A percentile compares a stretch with the other conserved stretches of the same genome.
Conservation (phyloP, 2,329 filamentous ascomycete species). For the Talaromyces albobiverticillius region DNA sequence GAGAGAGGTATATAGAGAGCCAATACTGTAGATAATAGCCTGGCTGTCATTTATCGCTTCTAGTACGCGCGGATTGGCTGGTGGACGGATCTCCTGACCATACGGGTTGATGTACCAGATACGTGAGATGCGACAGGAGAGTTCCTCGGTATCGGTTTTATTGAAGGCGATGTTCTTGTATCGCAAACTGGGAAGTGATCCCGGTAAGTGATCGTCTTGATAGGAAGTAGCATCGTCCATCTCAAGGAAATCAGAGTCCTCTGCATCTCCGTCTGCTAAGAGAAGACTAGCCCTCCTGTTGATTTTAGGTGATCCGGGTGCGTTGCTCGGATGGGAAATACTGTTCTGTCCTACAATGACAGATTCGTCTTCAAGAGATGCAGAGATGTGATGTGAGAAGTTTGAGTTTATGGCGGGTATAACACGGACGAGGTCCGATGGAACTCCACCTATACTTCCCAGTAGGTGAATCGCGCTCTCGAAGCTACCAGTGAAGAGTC, state of each 20-base stretch:
- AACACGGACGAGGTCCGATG: slow-evolving; percentile 67
- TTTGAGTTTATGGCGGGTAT: slow-evolving; percentile 92
- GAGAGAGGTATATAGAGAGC: slow-evolving; percentile 88
- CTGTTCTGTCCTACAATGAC: slow-evolving; percentile 88
- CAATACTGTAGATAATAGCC: slow-evolving; percentile 84
- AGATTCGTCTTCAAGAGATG: slow-evolving; percentile 70
- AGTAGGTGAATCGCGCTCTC: slow-evolving; percentile 91
- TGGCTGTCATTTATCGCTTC: slow-evolving; percentile 63
- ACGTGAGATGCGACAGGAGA: slow-evolving; percentile 72
- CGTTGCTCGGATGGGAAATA: slow-evolving; percentile 74
- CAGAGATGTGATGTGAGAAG: slow-evolving; percentile 92
- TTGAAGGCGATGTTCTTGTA: slow-evolving; percentile 79
- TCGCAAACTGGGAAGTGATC: slow-evolving; percentile 74
- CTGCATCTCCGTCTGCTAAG: slow-evolving; percentile 28
- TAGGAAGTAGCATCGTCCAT: slow-evolving; percentile 34
- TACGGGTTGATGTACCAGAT: slow-evolving; percentile 99
- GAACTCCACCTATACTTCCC: slow-evolving; percentile 80
- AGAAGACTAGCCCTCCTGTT: slow-evolving; percentile 32
- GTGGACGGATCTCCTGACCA: slow-evolving; percentile 87
- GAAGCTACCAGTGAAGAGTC: slow-evolving; percentile 87
- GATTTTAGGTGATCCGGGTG: slow-evolving; percentile 31
- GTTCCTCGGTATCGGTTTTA: slow-evolving; percentile 75
- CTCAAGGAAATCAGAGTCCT: slow-evolving; percentile 26
- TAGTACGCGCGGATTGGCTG: slow-evolving; percentile 77
- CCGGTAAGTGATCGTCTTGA: slow-evolving; percentile 47